Conservation (phyloP, 1,284 basidiomycete genomes). For the Apiotrichum veenhuisii region DNA sequence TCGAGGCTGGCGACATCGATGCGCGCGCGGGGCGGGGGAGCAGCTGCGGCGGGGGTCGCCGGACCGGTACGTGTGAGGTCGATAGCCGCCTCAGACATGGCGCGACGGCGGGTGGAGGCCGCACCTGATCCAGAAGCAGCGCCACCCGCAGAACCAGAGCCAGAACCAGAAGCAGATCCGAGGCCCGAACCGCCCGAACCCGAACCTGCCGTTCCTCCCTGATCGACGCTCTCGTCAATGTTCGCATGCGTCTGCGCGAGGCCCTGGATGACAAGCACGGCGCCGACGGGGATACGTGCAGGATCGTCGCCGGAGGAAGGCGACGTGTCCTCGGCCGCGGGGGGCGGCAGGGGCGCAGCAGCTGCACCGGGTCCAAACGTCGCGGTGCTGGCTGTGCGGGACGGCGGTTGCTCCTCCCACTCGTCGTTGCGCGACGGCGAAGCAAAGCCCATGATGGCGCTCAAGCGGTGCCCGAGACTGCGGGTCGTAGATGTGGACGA, state of each 20-base stretch:
- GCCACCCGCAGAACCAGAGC: neutral
- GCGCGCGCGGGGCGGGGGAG: neutral
- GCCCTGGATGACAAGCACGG: conserved; percentile 48
- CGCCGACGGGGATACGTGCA: conserved; percentile 30
- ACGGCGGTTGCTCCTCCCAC: neutral
- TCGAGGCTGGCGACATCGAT: conserved; percentile 29
- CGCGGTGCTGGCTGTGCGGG: neutral
- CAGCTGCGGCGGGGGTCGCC: neutral
- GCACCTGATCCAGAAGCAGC: neutral
- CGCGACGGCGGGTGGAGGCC: neutral
- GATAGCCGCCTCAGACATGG: conserved; percentile 2
- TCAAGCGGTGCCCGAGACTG: conserved; percentile 14
- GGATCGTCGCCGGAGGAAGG: conserved; percentile 16
- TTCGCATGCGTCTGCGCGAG: conserved; percentile 43
- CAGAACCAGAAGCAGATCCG: no score
- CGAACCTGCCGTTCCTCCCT: neutral
- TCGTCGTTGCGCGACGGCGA: conserved; percentile 7
- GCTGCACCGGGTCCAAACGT: conserved; percentile 3
- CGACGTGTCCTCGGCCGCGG: neutral
- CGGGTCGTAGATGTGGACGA: neutral
- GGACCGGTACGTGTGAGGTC: conserved; percentile 7
- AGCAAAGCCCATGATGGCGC: conserved; percentile 23
- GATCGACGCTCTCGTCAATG: conserved; percentile 10
- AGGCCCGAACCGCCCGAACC: no score
- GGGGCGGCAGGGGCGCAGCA: neutral